Percentiles rank a stretch among this genome's conserved stretches.
phyloP scores from a whole-genome alignment of 345 rosid genomes.

The Heritiera littoralis region DNA sequence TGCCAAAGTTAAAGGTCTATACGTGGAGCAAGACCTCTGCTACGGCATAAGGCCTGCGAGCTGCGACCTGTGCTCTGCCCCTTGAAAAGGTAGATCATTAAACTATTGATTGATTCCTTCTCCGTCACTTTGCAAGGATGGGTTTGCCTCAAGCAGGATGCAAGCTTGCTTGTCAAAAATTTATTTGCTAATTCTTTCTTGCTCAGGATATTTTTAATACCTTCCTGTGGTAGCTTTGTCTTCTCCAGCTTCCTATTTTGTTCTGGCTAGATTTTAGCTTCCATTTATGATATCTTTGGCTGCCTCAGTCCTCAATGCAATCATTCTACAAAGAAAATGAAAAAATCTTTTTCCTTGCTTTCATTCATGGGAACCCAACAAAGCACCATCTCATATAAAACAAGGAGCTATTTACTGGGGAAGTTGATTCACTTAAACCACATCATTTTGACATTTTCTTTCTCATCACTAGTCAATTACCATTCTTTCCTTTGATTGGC shows the following conservation, averaged over 20 bases:
- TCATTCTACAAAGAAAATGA: not conserved
- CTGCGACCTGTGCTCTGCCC: not conserved
- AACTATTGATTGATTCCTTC: not conserved
- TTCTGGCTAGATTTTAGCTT: not conserved
- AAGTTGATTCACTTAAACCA: not conserved
- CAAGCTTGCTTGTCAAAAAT: conserved; percentile 1
- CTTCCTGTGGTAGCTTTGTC: not conserved
- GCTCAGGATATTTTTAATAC: not conserved
- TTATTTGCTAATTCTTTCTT: not conserved
- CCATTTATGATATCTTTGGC: not conserved
- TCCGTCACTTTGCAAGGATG: conserved; percentile 7
- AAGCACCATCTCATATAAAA: not conserved
- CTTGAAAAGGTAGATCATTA: conserved; percentile 27
- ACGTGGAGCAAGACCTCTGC: not conserved
- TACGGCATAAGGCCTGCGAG: conserved; percentile 24
- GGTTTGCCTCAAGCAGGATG: not conserved
- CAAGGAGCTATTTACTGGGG: not conserved
- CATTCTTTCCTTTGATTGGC: conserved; percentile 1
- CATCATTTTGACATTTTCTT: conserved; percentile 3
- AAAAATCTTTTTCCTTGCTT: not conserved
- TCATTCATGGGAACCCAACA: not conserved
- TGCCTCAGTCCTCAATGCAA: not conserved
- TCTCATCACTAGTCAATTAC: not conserved
- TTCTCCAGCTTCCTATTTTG: not conserved
- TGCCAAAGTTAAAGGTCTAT: not conserved